Base-by-base conservation (phyloP, 1,284 basidiomycete genomes). In the Ustilago trichophora region DNA sequence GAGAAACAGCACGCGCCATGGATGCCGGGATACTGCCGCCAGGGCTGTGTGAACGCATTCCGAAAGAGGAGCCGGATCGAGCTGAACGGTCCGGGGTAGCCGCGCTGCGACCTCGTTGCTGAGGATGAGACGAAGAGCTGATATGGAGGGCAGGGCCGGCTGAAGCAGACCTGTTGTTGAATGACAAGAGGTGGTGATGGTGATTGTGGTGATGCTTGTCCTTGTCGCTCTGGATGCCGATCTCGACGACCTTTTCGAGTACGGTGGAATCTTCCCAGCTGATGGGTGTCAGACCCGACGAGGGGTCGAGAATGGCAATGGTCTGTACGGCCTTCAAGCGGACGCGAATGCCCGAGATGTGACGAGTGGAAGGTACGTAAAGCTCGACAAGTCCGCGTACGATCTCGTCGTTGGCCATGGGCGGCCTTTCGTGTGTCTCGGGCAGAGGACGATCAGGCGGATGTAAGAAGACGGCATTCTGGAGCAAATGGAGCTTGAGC, bases 361-460 rank as follows among this genome's bases (percentile, higher is more conserved):
- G 72, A 12, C 80, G 70, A 10, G 59, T 62, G 16, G 73, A 65
- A 13, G 80, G 80, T 3, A 77, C 77, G 42, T 74, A 69, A 38
- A 81, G 66, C 53, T 81, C 78, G 25, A 81, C 73, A 15, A 81
- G 63, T 12, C 80, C 80, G 9, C 78, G 68, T 8, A 80, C 76
- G 27, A 81, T 62, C 43, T 77, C 77, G 56, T 81, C 79, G 41
- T 76, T 75, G 26, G 76, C 70, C 46, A 74, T 66, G 8, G 79
- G 79, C 9, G 77, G 77, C 8, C 56, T 38, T 25, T 73, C 73
- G 57, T 74, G 60, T 13, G 62, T 64, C 12, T 72, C 69, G 18
- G 70, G 70, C 4, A 69, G 53, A 16, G 67, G 54, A n/a, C 56
- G 65, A 26, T 73, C 68, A 19, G 80, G 77, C 3, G 80, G 80